Conservation (phyloP, 1,284 basidiomycete species). For the Cutaneotrichosporon sp. region DNA sequence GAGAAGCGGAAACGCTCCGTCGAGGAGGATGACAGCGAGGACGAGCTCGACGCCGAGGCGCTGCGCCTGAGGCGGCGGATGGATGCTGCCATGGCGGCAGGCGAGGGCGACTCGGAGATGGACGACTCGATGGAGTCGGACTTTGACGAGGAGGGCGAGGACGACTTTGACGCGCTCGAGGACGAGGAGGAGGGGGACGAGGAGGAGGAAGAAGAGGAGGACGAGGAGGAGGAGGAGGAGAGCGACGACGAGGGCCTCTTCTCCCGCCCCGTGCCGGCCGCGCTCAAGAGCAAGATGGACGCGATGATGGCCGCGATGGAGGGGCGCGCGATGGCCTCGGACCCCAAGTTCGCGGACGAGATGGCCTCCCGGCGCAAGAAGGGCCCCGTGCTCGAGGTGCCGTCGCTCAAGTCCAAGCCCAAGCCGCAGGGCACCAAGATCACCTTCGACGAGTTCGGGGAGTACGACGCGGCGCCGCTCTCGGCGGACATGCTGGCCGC, state of each 20-base stretch:
- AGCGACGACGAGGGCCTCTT: conserved; percentile 37
- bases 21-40: conserved; percentile 23
- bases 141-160: conserved; percentile 27
- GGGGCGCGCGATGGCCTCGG: conserved; percentile 30
- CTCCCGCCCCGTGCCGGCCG: conserved; percentile 12
- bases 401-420: conserved; percentile 1
- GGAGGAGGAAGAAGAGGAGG: conserved; percentile 37
- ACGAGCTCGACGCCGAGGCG: conserved; percentile 29
- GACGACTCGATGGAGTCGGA: conserved; percentile 40
- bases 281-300: conserved; percentile 37
- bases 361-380: not conserved
- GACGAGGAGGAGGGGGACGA: conserved; percentile 30
- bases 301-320: conserved; percentile 41
- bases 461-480: conserved; percentile 19
- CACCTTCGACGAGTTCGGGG: conserved; percentile 13
- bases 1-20: conserved; percentile 15
- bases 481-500: conserved; percentile 15
- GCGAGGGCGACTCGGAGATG: conserved; percentile 19
- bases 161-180: conserved; percentile 27
- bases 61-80: conserved; percentile 27
- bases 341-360: conserved; percentile 15
- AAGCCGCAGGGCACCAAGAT: conserved; percentile 4
- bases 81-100: conserved; percentile 28
- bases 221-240: conserved; percentile 29
- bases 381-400: conserved; percentile 19